Percentiles rank a stretch among this genome's conserved stretches.
Evolutionary conservation across 2,329 filamentous ascomycete species (phyloP).

Genomic region (Neopestalotiopsis rosae): DNA sequence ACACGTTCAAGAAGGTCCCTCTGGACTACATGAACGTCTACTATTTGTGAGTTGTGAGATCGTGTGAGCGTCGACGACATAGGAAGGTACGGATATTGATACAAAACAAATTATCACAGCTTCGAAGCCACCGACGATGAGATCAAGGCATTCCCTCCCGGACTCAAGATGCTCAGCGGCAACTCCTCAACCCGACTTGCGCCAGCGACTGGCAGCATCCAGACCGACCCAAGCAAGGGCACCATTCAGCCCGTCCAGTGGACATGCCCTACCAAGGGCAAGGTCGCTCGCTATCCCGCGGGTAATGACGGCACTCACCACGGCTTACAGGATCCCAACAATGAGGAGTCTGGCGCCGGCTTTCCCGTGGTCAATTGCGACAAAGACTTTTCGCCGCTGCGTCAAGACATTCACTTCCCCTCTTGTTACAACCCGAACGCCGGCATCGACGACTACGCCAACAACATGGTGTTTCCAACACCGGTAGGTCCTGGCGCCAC

Average conservation of each 20-base stretch:
- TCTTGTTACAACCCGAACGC: constrained; percentile 73
- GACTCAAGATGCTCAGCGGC: constrained; percentile 74
- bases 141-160: constrained; percentile 71
- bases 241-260: constrained; percentile 60
- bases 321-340: constrained; percentile 59
- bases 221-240: constrained; percentile 58
- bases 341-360: constrained; percentile 61
- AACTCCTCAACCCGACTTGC: constrained; percentile 63
- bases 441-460: constrained; percentile 63
- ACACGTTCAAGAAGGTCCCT: constrained; percentile 69
- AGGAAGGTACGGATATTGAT: not conserved
- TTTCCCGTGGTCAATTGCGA: constrained; percentile 76
- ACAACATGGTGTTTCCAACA: constrained; percentile 69
- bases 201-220: constrained; percentile 53
- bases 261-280: constrained; percentile 63
- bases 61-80: not conserved
- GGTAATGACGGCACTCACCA: constrained; percentile 59
- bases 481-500: constrained; percentile 44
- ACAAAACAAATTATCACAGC: constrained; percentile 34
- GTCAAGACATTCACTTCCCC: constrained; percentile 73
- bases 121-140: constrained; percentile 69
- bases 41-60: constrained; percentile 64
- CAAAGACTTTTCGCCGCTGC: constrained; percentile 63
- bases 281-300: constrained; percentile 56
- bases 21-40: constrained; percentile 78